Percentiles rank a stretch among this genome's conserved stretches.
These are phyloP conservation scores for Sphagnum tenellum DNA, from an alignment of 225 moss, liverwort and hornwort species.

Conservation along the genomic window DNA sequence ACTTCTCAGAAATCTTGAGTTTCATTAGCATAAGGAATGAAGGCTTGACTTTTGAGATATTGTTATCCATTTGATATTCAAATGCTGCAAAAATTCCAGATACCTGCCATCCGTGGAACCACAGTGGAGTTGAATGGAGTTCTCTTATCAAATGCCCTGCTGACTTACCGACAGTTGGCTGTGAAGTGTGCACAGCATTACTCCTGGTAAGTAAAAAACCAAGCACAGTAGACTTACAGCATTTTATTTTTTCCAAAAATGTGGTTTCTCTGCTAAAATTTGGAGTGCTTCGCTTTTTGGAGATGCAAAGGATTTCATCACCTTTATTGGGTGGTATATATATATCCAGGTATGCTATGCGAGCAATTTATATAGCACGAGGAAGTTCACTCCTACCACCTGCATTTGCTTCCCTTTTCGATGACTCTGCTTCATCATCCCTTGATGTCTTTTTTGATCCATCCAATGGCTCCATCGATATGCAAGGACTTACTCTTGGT, in stretches of 20 bases:
- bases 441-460: conserved; percentile 98
- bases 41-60: too few species aligned
- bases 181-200: conserved; percentile 98
- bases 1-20: too few species aligned
- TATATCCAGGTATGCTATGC: conserved; percentile 78
- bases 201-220: conserved; percentile 49
- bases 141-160: conserved; percentile 84
- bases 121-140: conserved; percentile 94
- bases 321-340: too few species aligned
- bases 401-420: conserved; percentile 93
- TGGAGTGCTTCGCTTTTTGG: too few species aligned
- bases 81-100: conserved; percentile 18
- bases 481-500: conserved; percentile 92
- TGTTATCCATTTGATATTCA: too few species aligned
- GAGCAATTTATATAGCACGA: conserved; percentile 92
- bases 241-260: too few species aligned
- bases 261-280: too few species aligned
- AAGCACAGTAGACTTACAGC: too few species aligned
- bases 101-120: conserved; percentile 82
- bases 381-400: conserved; percentile 94
- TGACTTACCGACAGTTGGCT: conserved; percentile 87
- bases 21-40: too few species aligned
- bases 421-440: conserved; percentile 93
- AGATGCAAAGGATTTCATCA: too few species aligned
- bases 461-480: conserved; percentile 75